Evolutionary conservation across 2,329 filamentous ascomycete genomes (phyloP), one percentile per base, ranked within the genome.

Genomic region (Hymenoscyphus scutula): DNA sequence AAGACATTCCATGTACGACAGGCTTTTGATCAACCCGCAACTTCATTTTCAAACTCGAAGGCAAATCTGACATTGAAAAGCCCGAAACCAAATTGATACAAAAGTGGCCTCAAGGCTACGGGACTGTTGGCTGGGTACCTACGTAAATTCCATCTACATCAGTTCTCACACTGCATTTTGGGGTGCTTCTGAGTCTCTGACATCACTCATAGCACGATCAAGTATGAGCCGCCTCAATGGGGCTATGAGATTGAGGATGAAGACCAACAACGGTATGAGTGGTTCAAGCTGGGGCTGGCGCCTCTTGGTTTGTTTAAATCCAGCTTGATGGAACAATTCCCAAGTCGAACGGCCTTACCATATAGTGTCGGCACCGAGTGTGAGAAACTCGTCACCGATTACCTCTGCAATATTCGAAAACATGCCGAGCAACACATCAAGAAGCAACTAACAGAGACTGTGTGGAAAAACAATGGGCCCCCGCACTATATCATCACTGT

Each of bases 401-500:
- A 61, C 29, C 59, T 61, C 6, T 56, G 32, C 19, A 37, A 17
- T 32, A n/a, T 61, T 1, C 56, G 15, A 48, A 41, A 61, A 37
- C 59, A 61, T 38, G 48, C 58, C 27, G 58, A 60, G 48, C 27
- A 45, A n/a, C 17, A 37, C 29, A n/a, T 60, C 19, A 11, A 10
- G 3, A n/a, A 38, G 2, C 11, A 23, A 5, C 54, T 54, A 8
- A 32, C 30, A 7, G 29, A 45, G 6, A 30, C 25, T 1, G 55
- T 60, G 19, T 25, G 15, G n/a, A 48, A 48, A 6, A 17, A n/a
- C n/a, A 37, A n/a, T 29, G 38, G 32, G 10, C 30, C 17, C n/a
- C n/a, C n/a, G 29, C 30, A 63, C n/a, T 63, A 60, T 19, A 60
- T 60, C 15, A 54, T 63, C 25, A 63, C 62, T 27, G 63, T 64